These are phyloP conservation scores for Agaricus subrufescens DNA, from an alignment of 768 basidiomycete species.

Conservation along the genomic window DNA sequence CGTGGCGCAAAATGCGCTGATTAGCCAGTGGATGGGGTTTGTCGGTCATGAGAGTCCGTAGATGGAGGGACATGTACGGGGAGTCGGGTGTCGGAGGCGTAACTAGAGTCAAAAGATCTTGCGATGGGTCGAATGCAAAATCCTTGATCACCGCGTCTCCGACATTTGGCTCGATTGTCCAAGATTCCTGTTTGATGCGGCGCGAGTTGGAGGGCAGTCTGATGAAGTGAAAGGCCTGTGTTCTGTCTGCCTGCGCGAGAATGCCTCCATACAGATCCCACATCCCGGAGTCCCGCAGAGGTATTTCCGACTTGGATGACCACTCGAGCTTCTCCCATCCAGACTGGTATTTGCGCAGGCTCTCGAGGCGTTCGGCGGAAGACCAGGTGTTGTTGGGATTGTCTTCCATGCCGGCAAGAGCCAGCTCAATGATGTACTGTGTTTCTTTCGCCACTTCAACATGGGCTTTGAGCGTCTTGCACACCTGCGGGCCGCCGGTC, in stretches of 20 bases:
- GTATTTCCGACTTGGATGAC: conserved; percentile 25
- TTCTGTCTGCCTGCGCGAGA: conserved; percentile 35
- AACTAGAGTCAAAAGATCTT: conserved; percentile 56
- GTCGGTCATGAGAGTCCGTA: conserved; percentile 42
- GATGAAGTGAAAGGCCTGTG: conserved; percentile 33
- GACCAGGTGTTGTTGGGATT: conserved; percentile 25
- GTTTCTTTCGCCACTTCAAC: conserved; percentile 26
- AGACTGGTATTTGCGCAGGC: conserved; percentile 31
- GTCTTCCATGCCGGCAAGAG: conserved; percentile 35
- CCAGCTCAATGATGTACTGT: conserved; percentile 42
- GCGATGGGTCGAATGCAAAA: conserved; percentile 62
- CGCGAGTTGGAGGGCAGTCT: conserved; percentile 47
- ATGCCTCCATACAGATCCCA: conserved; percentile 62
- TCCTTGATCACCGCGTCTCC: conserved; percentile 39
- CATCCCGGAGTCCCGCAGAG: conserved; percentile 37
- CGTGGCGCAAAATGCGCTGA: conserved; percentile 26
- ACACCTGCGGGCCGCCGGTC: conserved; percentile 20
- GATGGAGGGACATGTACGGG: conserved; percentile 26
- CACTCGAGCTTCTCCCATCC: conserved; percentile 37
- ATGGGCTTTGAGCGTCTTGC: conserved; percentile 21
- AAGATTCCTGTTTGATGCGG: conserved; percentile 39
- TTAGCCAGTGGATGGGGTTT: conserved; percentile 39
- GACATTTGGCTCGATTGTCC: conserved; percentile 32
- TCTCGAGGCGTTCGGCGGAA: conserved; percentile 29
- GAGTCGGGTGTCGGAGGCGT: conserved; percentile 23